Percentiles rank a stretch among this genome's conserved stretches.
Conservation (phyloP, 768 basidiomycete species). For the Boletus insuetus region DNA sequence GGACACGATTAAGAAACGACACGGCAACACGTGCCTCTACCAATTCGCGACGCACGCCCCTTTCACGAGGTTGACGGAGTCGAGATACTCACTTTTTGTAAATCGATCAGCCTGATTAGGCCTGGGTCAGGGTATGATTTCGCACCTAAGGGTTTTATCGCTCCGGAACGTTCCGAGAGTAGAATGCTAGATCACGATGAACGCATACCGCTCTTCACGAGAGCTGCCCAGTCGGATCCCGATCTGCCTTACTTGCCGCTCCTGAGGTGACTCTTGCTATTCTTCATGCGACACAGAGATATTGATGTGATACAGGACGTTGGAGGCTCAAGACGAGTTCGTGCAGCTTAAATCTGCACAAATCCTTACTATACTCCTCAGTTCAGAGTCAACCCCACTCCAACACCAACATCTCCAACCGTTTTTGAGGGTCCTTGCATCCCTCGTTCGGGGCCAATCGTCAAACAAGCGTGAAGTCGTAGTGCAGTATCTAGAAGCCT, state of each 20-base stretch:
- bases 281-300: neutral
- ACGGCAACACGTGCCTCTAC: too few relatives aligned
- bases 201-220: slow-evolving; percentile 73
- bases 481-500: slow-evolving; percentile 85
- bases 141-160: too few relatives aligned
- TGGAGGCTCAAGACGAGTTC: slow-evolving; percentile 90
- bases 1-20: too few relatives aligned
- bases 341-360: slow-evolving; percentile 89
- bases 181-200: slow-evolving; percentile 93
- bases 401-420: slow-evolving; percentile 53
- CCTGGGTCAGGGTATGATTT: too few relatives aligned
- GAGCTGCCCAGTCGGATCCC: slow-evolving; percentile 59
- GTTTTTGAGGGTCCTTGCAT: slow-evolving; percentile 58
- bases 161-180: too few relatives aligned
- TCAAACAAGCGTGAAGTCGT: slow-evolving; percentile 81
- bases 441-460: slow-evolving; percentile 57
- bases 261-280: slow-evolving; percentile 54
- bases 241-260: slow-evolving; percentile 80
- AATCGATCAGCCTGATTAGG: too few relatives aligned
- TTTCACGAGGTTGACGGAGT: too few relatives aligned
- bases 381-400: slow-evolving; percentile 50
- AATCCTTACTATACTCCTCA: slow-evolving; percentile 82
- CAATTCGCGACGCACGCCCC: too few relatives aligned
- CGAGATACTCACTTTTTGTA: too few relatives aligned
- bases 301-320: slow-evolving; percentile 47